Evolutionary conservation across 768 basidiomycete species (phyloP), one percentile per base, ranked within the genome.

Genomic region (Hericium alpestre): DNA sequence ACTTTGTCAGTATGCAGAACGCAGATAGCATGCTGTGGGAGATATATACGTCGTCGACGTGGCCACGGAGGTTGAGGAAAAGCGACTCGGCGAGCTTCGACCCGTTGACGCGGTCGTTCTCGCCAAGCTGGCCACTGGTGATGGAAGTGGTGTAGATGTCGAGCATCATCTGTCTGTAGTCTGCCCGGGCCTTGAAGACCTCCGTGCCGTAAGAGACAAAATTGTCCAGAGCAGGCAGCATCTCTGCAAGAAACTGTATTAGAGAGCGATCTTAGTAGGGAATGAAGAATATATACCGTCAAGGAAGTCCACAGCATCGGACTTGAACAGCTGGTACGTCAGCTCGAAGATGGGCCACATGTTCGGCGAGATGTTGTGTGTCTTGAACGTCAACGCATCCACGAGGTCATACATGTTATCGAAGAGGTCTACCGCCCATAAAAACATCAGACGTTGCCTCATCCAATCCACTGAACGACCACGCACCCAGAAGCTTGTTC

Each of bases 261-360:
- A 56, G 38, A 49, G 49, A 27, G n/a, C n/a, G 20, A 41, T 10
- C 18, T 27, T 10, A 7, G 10, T 38, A 56, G 22, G 58, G 57
- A 13, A 37, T 22, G 38, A 18, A 23, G 27, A 13, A 25, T 41
- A 6, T 22, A 39, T 56, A 9, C 91, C 91, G 63, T 93, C 89
- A 55, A 94, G 75, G 76, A 90, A 94, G 70, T 93, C 90, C 40
- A 87, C 72, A 15, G 89, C 90, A 37, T 90, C 87, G 15, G 78
- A 74, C 69, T 90, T 91, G 82, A 94, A 90, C 18, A 89, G 72
- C 51, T 77, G 76, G 70, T 91, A 92, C 0, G 87, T 93, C 61
- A 83, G 70, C 71, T 93, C 90, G 60, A 90, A 90, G 38, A 94
- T 76, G 10, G 81, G 84, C 93, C 92, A 94, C 86, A 94, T 86